phyloP scores from a whole-genome alignment of 768 basidiomycete species.

The Omphalotus guepiniiformis region DNA sequence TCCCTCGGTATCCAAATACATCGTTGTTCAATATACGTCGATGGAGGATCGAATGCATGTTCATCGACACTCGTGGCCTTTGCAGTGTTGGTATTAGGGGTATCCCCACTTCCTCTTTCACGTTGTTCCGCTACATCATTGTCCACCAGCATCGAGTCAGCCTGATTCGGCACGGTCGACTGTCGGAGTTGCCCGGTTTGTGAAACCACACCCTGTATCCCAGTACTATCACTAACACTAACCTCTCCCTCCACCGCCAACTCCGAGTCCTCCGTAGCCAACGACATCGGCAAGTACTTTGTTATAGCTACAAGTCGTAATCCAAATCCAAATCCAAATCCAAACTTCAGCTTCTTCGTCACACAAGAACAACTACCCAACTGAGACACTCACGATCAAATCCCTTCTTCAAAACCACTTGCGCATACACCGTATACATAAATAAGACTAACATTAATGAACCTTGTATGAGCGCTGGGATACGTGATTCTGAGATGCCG shows the following conservation, averaged over 20 bases:
- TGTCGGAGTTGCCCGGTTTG: too few species aligned
- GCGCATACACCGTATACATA: slow-evolving; percentile 44
- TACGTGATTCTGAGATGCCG: slow-evolving; percentile 24
- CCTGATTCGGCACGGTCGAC: too few species aligned
- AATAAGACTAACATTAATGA: slow-evolving; percentile 58
- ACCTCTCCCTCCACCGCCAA: slow-evolving; percentile 27
- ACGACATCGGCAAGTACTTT: slow-evolving; percentile 54
- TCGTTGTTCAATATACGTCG: slow-evolving; percentile 39
- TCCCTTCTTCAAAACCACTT: slow-evolving; percentile 32
- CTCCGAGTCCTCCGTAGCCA: slow-evolving; percentile 49
- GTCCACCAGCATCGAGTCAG: too few species aligned
- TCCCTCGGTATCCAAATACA: slow-evolving; percentile 48
- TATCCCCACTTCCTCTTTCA: too few species aligned
- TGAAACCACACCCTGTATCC: too few species aligned
- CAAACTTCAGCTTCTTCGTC: too few species aligned
- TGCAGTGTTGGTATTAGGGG: too few species aligned
- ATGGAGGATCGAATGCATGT: slow-evolving; percentile 46
- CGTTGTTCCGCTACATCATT: too few species aligned
- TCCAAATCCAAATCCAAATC: background rate
- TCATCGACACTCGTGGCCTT: too few species aligned
- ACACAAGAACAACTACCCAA: background rate
- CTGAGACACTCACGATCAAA: slow-evolving; percentile 33
- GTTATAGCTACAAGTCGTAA: slow-evolving; percentile 37
- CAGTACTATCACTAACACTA: too few species aligned
- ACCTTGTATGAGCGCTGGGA: slow-evolving; percentile 36